Evolutionary conservation across 306 rosid species (phyloP), one percentile per base, ranked within the genome.

Genomic region (Canavalia ensiformis): DNA sequence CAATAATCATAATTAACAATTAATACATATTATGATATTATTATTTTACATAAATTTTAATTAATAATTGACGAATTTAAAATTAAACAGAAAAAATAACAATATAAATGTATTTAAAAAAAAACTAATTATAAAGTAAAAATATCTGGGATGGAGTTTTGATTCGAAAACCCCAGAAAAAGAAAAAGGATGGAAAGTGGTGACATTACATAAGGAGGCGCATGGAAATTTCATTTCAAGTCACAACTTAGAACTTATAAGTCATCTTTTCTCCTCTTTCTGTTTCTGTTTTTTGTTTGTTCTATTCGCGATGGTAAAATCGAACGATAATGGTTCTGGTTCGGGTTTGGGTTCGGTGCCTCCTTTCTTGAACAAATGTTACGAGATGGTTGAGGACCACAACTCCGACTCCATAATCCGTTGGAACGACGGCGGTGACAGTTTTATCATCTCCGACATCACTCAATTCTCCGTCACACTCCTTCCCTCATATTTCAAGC

Each of bases 401-500:
- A 81, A 85, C 34, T 87, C 92, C 6, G 88, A 90, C 79, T 80
- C 88, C 1, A 60, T 90, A 11, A 90, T 94, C 83, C 85, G 89
- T 13, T 94, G 98, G 98, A 75, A 59, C 46, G 75, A 75, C 5
- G 70, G 72, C 12, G 58, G 70, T 6, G 82, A 85, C 42, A 79
- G 90, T 57, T 94, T 94, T 47, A 70, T 87, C 12, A 94, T 94
- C 29, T 68, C 37, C 84, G 92, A 94, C 52, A 54, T 87, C 73
- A 85, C 95, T 29, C 83, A 83, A 11, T 94, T 94, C 89, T 89
- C 94, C 49, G 80, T 90, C 54, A 54, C 71, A 7, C 83, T 94
- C 77, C 96, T 94, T 42, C 96, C 98, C 0, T 62, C 64, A 52
- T 88, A 83, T 68, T 94, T 94, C 82, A 94, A 94, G 87, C 98